Evolutionary conservation across 164 flowering plant genomes (phyloP).

Genomic region (Vitis riparia): DNA sequence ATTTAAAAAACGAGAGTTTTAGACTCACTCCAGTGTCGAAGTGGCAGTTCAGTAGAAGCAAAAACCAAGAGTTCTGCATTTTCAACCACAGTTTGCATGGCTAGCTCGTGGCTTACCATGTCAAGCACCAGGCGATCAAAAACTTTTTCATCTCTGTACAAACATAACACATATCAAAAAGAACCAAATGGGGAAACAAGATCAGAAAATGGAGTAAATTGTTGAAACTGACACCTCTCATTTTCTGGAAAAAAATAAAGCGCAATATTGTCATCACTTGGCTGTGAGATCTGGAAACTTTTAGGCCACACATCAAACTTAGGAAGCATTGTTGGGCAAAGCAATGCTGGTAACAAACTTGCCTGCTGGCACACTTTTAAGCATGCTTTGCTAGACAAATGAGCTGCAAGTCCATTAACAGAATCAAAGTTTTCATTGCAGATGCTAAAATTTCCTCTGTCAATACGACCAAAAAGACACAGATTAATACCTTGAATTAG

Average conservation of each 20-base stretch:
- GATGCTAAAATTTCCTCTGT: constrained; percentile 46
- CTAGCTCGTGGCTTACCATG: constrained; percentile 38
- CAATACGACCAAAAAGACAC: background rate
- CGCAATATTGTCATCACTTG: constrained; percentile 45
- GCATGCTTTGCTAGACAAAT: constrained; percentile 54
- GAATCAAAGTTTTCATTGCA: constrained; percentile 9
- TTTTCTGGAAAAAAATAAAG: constrained; percentile 56
- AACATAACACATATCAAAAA: background rate
- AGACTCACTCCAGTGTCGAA: constrained; percentile 46
- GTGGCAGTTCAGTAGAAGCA: constrained; percentile 41
- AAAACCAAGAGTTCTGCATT: constrained; percentile 55
- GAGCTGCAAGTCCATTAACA: constrained; percentile 36
- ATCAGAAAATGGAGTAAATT: background rate
- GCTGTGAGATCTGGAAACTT: constrained; percentile 32
- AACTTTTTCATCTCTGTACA: constrained; percentile 24
- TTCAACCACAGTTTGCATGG: constrained; percentile 32
- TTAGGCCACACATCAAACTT: constrained; percentile 55
- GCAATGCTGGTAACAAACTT: constrained; percentile 26
- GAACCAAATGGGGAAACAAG: background rate
- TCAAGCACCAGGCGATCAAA: constrained; percentile 37
- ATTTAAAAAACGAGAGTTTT: background rate
- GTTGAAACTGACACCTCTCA: constrained; percentile 29
- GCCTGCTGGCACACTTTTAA: constrained; percentile 36
- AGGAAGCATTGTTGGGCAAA: constrained; percentile 27
- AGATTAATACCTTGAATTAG: background rate